Evolutionary conservation across 352 stramenopile genomes (phyloP).

Genomic region (Phytophthora hibernalis): DNA sequence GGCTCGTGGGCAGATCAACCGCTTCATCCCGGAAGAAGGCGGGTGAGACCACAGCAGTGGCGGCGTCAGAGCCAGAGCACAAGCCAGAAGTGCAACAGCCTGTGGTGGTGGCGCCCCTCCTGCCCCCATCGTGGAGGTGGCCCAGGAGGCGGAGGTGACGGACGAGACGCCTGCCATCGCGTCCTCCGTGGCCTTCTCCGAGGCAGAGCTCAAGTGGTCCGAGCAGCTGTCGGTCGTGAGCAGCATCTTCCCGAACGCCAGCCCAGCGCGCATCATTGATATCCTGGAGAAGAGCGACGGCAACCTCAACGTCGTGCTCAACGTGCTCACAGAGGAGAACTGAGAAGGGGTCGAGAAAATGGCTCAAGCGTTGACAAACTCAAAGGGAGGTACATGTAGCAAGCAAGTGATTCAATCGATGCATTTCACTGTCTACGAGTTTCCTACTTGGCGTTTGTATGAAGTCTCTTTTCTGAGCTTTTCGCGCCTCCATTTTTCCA

Average conservation of each 20-base stretch:
- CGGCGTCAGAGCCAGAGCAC: conserved; percentile 26
- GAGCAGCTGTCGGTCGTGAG: conserved; percentile 70
- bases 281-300: conserved; percentile 69
- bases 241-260: conserved; percentile 71
- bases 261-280: conserved; percentile 51
- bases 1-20: conserved; percentile 74
- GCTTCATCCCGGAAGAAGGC: conserved; percentile 62
- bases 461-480: conserved; percentile 4
- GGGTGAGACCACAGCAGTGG: conserved; percentile 24
- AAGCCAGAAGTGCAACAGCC: conserved; percentile 14
- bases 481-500: conserved; percentile 3
- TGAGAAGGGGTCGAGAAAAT: conserved; percentile 23
- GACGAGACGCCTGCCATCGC: conserved; percentile 26
- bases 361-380: conserved; percentile 1
- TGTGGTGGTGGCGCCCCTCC: conserved; percentile 1
- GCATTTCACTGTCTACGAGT: conserved; percentile 14
- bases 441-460: conserved; percentile 27
- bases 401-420: no score
- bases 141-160: conserved; percentile 29
- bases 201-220: conserved; percentile 76
- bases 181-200: conserved; percentile 54
- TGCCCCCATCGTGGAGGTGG: conserved; percentile 11
- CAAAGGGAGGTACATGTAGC: conserved; percentile 19
- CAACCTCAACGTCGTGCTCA: conserved; percentile 78
- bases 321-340: conserved; percentile 75